phyloP scores from a whole-genome alignment of 1,284 basidiomycete genomes.

The Boletus sp. region DNA sequence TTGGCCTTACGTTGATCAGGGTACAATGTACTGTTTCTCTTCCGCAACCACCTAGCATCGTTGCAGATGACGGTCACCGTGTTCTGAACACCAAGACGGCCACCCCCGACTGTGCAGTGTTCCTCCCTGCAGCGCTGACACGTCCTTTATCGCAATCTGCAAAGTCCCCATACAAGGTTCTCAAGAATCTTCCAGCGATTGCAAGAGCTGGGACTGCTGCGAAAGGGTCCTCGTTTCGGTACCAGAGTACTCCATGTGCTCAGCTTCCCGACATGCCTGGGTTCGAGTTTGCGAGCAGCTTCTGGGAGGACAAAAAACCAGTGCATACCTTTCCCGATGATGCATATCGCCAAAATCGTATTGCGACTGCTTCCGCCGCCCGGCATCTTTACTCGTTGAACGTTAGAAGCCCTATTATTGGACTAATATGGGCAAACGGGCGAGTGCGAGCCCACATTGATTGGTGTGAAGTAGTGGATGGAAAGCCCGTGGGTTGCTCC shows the following conservation, averaged over 20 bases:
- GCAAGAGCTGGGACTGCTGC: constrained; percentile 36
- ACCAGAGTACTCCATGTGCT: constrained; percentile 47
- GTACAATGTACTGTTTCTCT: constrained; percentile 48
- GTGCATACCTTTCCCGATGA: constrained; percentile 44
- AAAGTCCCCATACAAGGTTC: constrained; percentile 44
- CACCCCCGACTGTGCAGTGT: constrained; percentile 47
- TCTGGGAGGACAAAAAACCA: constrained; percentile 61
- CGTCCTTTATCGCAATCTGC: constrained; percentile 39
- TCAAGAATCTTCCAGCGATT: constrained; percentile 39
- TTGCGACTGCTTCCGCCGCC: constrained; percentile 47
- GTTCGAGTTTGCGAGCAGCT: constrained; percentile 51
- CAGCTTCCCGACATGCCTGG: constrained; percentile 41
- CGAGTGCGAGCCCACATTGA: constrained; percentile 53
- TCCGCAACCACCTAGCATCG: constrained; percentile 41
- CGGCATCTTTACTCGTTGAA: constrained; percentile 49
- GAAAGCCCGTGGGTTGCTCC: constrained; percentile 30
- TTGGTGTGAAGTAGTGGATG: constrained; percentile 42
- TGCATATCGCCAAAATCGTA: constrained; percentile 57
- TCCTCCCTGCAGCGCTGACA: constrained; percentile 40
- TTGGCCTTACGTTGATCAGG: constrained; percentile 29
- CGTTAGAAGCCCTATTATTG: constrained; percentile 47
- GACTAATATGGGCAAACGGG: constrained; percentile 51
- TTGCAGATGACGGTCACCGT: constrained; percentile 34
- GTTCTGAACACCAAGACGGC: constrained; percentile 44
- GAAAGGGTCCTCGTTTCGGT: constrained; percentile 46